phyloP scores from a whole-genome alignment of 345 rosid species.

The Mangifera indica region DNA sequence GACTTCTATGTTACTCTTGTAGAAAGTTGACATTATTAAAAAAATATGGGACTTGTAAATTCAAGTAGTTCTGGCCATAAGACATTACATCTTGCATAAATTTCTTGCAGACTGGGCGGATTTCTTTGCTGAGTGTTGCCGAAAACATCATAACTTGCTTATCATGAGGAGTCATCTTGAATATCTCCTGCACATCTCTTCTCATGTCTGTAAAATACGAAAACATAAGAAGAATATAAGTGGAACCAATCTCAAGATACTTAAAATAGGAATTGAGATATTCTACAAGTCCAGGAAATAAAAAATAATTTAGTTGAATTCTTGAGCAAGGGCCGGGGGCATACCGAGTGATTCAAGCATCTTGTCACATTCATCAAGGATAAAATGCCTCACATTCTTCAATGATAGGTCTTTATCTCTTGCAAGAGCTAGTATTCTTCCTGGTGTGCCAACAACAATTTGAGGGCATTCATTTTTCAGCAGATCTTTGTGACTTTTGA shows the following conservation, averaged over 20 bases:
- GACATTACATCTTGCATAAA: conserved; percentile 99
- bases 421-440: conserved; percentile 81
- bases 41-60: conserved; percentile 46
- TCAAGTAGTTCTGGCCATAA: conserved; percentile 57
- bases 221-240: neutral
- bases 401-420: conserved; percentile 93
- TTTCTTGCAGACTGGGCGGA: conserved; percentile 99
- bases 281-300: neutral
- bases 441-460: conserved; percentile 97
- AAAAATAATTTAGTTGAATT: too few relatives aligned
- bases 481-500: conserved; percentile 83
- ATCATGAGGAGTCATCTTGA: too few relatives aligned
- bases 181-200: too few relatives aligned
- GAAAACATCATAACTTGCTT: conserved; percentile 99
- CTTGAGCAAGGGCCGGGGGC: neutral
- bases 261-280: neutral
- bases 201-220: conserved; percentile 47
- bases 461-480: conserved; percentile 98
- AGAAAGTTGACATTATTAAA: conserved; percentile 46
- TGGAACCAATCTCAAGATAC: neutral
- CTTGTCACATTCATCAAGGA: conserved; percentile 98
- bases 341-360: conserved; percentile 99
- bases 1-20: conserved; percentile 23
- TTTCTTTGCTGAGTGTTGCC: conserved; percentile 98
- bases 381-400: conserved; percentile 99